phyloP scores from a whole-genome alignment of 441 rosid species.

The Gossypium schwendimanii region DNA sequence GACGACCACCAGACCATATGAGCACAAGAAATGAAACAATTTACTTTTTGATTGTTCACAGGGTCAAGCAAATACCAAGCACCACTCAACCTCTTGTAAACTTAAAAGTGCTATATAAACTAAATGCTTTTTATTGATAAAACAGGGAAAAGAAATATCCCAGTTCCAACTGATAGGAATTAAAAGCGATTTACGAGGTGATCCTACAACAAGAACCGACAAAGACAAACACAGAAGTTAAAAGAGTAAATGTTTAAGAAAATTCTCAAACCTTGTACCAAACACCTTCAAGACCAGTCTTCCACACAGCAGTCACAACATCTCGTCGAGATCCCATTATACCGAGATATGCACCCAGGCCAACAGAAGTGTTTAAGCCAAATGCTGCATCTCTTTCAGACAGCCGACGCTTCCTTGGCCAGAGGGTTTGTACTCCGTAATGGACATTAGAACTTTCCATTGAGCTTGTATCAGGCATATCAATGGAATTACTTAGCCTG shows the following conservation, averaged over 20 bases:
- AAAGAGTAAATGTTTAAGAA: neutral
- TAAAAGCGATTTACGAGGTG: neutral
- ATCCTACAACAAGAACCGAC: neutral
- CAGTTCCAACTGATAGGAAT: neutral
- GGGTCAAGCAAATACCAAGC: neutral
- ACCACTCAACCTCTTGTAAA: neutral
- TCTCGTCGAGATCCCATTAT: constrained; percentile 99
- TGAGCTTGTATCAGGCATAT: constrained; percentile 35
- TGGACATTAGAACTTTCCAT: constrained; percentile 43
- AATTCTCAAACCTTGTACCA: constrained; percentile 75
- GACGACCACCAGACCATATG: neutral
- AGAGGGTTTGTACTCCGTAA: constrained; percentile 64
- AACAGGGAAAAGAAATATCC: neutral
- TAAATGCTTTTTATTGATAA: neutral
- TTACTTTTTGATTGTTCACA: neutral
- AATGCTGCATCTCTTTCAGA: constrained; percentile 99
- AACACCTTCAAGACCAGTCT: constrained; percentile 90
- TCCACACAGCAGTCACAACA: constrained; percentile 94
- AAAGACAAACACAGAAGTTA: neutral
- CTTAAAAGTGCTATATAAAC: neutral
- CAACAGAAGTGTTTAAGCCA: constrained; percentile 89
- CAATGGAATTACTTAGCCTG: constrained; percentile 34
- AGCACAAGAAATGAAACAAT: neutral
- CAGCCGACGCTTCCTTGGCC: constrained; percentile 97
- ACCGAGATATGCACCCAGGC: constrained; percentile 94